Conservation (phyloP, 768 basidiomycete species). For the Mycena albidolilacea region DNA sequence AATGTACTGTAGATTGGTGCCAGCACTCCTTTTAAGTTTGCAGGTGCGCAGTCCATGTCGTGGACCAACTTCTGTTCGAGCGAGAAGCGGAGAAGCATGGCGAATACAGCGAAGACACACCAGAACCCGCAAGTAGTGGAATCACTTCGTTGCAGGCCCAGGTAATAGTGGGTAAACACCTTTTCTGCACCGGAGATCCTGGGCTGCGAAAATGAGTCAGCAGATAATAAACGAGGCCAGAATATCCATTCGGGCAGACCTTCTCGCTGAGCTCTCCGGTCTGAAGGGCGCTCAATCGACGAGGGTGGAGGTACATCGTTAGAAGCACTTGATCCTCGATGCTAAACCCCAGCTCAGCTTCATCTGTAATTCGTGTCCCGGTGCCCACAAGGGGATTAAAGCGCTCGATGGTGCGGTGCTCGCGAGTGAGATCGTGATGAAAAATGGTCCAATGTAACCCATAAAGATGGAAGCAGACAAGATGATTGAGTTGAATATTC, state of each 20-base stretch:
- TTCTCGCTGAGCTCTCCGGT: no score
- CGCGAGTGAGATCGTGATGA: neutral
- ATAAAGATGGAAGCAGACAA: neutral
- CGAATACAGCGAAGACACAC: neutral
- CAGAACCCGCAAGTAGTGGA: conserved; percentile 16
- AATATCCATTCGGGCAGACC: no score
- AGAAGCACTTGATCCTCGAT: neutral
- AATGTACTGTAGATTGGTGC: conserved; percentile 5
- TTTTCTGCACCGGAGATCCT: neutral
- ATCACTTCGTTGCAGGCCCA: neutral
- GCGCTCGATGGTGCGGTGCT: neutral
- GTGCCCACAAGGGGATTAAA: neutral
- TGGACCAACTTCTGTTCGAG: neutral
- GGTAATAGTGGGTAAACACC: neutral
- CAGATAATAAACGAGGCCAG: no score
- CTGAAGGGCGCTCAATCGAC: neutral
- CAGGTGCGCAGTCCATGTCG: neutral
- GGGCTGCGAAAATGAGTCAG: no score
- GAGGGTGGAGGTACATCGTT: neutral
- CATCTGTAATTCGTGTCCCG: no score
- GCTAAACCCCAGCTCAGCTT: neutral
- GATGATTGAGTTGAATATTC: neutral
- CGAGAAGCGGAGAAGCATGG: neutral
- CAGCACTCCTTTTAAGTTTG: conserved; percentile 1
- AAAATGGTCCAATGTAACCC: neutral